These are phyloP conservation scores for Mycena albidolilacea DNA, from an alignment of 768 basidiomycete species.

Conservation along the genomic window DNA sequence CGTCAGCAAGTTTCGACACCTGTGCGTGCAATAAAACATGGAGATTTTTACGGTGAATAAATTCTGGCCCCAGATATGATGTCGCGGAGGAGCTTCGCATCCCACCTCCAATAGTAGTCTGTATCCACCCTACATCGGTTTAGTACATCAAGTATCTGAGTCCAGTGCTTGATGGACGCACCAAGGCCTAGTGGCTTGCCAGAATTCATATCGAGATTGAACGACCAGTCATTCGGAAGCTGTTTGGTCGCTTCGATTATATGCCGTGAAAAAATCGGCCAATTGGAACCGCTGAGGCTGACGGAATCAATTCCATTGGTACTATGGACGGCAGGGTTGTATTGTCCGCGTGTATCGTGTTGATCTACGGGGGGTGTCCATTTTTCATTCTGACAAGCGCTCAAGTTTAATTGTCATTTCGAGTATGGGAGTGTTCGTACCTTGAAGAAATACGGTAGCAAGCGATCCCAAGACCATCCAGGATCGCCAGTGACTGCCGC, in stretches of 20 bases:
- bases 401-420: neutral
- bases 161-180: slow-evolving; percentile 12
- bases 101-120: slow-evolving; percentile 49
- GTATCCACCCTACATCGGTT: slow-evolving; percentile 51
- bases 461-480: slow-evolving; percentile 56
- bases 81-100: slow-evolving; percentile 56
- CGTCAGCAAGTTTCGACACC: slow-evolving; percentile 48
- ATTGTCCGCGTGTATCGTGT: slow-evolving; percentile 50
- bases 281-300: slow-evolving; percentile 50
- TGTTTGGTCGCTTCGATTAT: slow-evolving; percentile 55
- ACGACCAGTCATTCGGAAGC: slow-evolving; percentile 51
- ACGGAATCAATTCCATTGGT: slow-evolving; percentile 49
- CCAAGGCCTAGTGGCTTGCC: slow-evolving; percentile 53
- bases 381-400: slow-evolving; percentile 53
- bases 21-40: slow-evolving; percentile 54
- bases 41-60: slow-evolving; percentile 51
- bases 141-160: neutral
- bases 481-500: slow-evolving; percentile 51
- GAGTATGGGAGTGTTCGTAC: slow-evolving; percentile 35
- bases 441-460: slow-evolving; percentile 52
- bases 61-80: slow-evolving; percentile 49
- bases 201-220: slow-evolving; percentile 52
- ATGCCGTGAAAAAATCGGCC: slow-evolving; percentile 44
- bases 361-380: slow-evolving; percentile 56
- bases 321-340: slow-evolving; percentile 55